Evolutionary conservation across 2,329 filamentous ascomycete species (phyloP).

Genomic region (Ilyonectria sp.): DNA sequence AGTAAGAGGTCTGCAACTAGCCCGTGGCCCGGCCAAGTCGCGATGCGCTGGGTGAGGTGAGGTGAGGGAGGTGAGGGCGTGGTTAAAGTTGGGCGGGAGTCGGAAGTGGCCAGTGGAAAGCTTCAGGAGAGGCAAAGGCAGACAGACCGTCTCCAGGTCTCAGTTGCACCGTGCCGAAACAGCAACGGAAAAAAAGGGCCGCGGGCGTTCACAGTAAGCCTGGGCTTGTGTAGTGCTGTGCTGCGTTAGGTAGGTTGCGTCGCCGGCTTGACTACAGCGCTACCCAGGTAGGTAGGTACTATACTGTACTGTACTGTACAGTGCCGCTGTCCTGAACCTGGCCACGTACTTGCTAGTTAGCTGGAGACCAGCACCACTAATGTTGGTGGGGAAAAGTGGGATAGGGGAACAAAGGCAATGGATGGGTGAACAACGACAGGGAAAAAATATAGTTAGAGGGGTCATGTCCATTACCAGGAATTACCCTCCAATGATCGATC

Average conservation of each 20-base stretch:
- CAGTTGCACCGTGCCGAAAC: conserved; percentile 40
- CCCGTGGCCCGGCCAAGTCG: conserved; percentile 57
- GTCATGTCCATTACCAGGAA: background rate
- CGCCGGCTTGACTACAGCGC: too few species aligned
- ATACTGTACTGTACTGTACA: too few species aligned
- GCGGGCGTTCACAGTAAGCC: conserved; percentile 5
- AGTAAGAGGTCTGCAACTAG: conserved; percentile 50
- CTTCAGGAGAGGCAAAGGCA: conserved; percentile 48
- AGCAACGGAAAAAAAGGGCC: conserved; percentile 24
- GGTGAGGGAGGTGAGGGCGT: conserved; percentile 40
- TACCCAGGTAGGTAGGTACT: too few species aligned
- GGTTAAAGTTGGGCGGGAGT: conserved; percentile 41
- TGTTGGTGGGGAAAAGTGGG: conserved; percentile 12
- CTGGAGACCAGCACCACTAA: background rate
- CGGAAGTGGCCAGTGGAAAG: conserved; percentile 38
- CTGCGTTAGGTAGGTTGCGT: background rate
- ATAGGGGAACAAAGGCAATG: background rate
- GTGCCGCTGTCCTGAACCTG: background rate
- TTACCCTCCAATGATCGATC: background rate
- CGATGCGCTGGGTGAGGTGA: conserved; percentile 43
- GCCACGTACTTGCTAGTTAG: background rate
- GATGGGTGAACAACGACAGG: conserved; percentile 3
- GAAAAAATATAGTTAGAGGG: background rate
- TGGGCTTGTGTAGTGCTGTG: conserved; percentile 2
- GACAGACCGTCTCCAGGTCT: conserved; percentile 11